Evolutionary conservation across 306 rosid genomes (phyloP).

Genomic region (Hylodesmum podocarpum): DNA sequence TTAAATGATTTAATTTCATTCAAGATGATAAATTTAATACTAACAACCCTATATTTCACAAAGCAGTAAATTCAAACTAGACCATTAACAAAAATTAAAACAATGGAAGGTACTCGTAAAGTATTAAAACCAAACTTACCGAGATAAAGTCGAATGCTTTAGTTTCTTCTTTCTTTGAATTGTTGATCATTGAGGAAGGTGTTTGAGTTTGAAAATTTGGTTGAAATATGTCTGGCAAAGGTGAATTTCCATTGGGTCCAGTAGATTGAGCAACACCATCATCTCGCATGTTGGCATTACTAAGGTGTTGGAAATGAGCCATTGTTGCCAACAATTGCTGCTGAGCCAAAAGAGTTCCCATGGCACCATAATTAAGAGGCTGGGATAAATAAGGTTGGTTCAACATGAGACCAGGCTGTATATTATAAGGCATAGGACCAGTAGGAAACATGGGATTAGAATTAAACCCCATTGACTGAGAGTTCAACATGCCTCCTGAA

Average conservation of each 20-base stretch:
- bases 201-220: slow-evolving; percentile 58
- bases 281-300: slow-evolving; percentile 57
- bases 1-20: neutral
- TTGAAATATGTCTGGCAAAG: slow-evolving; percentile 91
- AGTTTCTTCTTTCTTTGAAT: slow-evolving; percentile 85
- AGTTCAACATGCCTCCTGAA: slow-evolving; percentile 51
- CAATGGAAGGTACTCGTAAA: neutral
- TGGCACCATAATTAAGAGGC: slow-evolving; percentile 71
- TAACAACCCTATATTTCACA: neutral
- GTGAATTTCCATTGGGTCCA: slow-evolving; percentile 56
- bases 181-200: slow-evolving; percentile 59
- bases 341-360: slow-evolving; percentile 78
- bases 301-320: slow-evolving; percentile 78
- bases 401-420: slow-evolving; percentile 64
- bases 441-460: slow-evolving; percentile 61
- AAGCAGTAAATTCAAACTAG: slow-evolving; percentile 31
- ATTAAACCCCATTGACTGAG: slow-evolving; percentile 57
- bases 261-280: slow-evolving; percentile 45
- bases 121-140: slow-evolving; percentile 50
- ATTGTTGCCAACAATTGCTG: slow-evolving; percentile 81
- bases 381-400: slow-evolving; percentile 76
- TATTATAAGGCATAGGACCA: slow-evolving; percentile 56
- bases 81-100: slow-evolving; percentile 19
- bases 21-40: slow-evolving; percentile 10
- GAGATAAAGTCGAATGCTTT: slow-evolving; percentile 97